Percentiles rank a stretch among this genome's conserved stretches.
Evolutionary conservation across 2,329 filamentous ascomycete species (phyloP).

Genomic region (Westerdykella sp.): DNA sequence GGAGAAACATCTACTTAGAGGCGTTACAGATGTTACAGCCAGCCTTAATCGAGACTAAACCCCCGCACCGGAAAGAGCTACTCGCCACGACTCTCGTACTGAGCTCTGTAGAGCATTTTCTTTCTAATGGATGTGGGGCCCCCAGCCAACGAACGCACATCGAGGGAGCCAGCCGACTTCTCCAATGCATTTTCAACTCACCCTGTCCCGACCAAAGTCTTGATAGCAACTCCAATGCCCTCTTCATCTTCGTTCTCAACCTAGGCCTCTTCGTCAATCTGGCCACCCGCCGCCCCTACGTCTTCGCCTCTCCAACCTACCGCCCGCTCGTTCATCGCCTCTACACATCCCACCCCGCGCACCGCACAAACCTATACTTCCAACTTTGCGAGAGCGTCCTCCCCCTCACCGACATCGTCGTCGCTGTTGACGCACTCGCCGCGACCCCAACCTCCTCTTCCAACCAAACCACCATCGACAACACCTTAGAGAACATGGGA

Average conservation of each 20-base stretch:
- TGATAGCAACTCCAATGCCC: slow-evolving; percentile 8
- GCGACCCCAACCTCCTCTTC: neutral
- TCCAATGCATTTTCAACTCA: slow-evolving; percentile 4
- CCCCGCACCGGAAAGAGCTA: slow-evolving; percentile 8
- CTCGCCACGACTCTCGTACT: slow-evolving; percentile 16
- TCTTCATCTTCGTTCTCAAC: slow-evolving; percentile 11
- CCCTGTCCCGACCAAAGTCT: neutral
- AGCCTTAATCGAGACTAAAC: slow-evolving; percentile 8
- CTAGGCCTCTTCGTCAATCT: slow-evolving; percentile 15
- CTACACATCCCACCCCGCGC: slow-evolving; percentile 6
- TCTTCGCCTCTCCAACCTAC: slow-evolving; percentile 9
- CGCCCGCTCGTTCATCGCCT: slow-evolving; percentile 6
- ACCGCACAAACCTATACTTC: slow-evolving; percentile 12
- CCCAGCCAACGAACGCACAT: slow-evolving; percentile 14
- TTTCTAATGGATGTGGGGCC: slow-evolving; percentile 12
- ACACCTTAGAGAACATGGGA: slow-evolving; percentile 8
- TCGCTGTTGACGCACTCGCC: slow-evolving; percentile 5
- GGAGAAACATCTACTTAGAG: slow-evolving; percentile 10
- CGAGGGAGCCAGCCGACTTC: slow-evolving; percentile 13
- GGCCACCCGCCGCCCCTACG: slow-evolving; percentile 8
- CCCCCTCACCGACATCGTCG: slow-evolving; percentile 14
- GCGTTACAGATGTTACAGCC: slow-evolving; percentile 15
- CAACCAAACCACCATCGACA: neutral
- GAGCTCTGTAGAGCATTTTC: slow-evolving; percentile 15
- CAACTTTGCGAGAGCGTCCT: slow-evolving; percentile 13